Conservation (phyloP, 1,139 yeast genomes). For the Saccharomyces pastorianus region DNA sequence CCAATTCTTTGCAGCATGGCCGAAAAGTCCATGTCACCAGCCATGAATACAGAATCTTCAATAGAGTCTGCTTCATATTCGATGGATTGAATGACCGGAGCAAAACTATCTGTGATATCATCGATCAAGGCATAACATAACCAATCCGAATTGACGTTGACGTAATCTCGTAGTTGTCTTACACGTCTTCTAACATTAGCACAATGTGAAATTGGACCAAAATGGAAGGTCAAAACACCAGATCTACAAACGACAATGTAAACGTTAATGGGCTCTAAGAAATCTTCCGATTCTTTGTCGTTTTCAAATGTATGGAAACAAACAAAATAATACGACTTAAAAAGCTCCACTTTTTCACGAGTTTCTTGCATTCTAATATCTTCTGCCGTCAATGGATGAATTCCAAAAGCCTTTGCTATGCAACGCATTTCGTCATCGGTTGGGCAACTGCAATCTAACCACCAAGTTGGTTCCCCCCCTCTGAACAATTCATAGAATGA, state of each 20-base stretch:
- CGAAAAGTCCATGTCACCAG: slow-evolving; percentile 57
- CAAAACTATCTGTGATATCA: slow-evolving; percentile 90
- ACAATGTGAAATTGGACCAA: slow-evolving; percentile 71
- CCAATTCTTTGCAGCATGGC: slow-evolving; percentile 75
- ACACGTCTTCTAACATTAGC: slow-evolving; percentile 88
- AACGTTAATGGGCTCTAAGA: slow-evolving; percentile 78
- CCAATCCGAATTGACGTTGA: slow-evolving; percentile 87
- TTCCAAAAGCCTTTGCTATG: slow-evolving; percentile 63
- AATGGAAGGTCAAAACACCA: slow-evolving; percentile 81
- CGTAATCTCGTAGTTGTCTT: slow-evolving; percentile 80
- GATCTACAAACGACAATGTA: slow-evolving; percentile 81
- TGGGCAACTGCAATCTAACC: slow-evolving; percentile 68
- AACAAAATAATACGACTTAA: slow-evolving; percentile 67
- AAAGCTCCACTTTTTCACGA: slow-evolving; percentile 75
- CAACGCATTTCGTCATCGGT: slow-evolving; percentile 63
- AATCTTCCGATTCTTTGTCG: slow-evolving; percentile 69
- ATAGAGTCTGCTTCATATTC: slow-evolving; percentile 90
- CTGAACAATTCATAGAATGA: slow-evolving; percentile 58
- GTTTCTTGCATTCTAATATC: slow-evolving; percentile 81
- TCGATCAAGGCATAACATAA: slow-evolving; percentile 86
- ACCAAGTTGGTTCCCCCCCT: slow-evolving; percentile 47
- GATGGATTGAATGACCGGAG: slow-evolving; percentile 78
- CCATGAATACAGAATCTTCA: slow-evolving; percentile 71
- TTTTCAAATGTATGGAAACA: slow-evolving; percentile 78
- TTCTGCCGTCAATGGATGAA: slow-evolving; percentile 78